Base-by-base conservation (phyloP, 169 alveolate genomes). In the Cytauxzoon felis region DNA sequence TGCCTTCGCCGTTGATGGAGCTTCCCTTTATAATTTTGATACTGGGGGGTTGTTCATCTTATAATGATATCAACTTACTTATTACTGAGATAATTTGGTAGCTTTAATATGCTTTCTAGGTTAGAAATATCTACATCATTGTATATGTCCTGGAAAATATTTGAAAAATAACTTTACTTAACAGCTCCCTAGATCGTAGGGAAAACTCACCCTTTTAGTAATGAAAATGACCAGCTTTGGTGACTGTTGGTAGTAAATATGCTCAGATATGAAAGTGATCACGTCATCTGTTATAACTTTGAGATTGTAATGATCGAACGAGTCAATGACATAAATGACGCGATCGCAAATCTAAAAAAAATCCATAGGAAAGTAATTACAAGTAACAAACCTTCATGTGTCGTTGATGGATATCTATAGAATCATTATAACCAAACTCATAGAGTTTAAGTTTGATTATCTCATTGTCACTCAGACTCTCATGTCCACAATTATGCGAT, bases 141-240 rank as follows among this genome's bases (percentile, higher is more conserved):
- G 56, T 43, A 59, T 16, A 59, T 43, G 34, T 59, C 69, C 69
- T 59, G 30, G 13, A 40, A 1, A 21, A 43, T 1, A 59, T 38
- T 38, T 13, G n/a, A 11, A 11, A 18, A 9, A 48, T 47, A 18
- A 59, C 7, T 47, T 26, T 9, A n/a, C n/a, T n/a, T n/a, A n/a
- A n/a, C n/a, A n/a, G n/a, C n/a, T n/a, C n/a, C n/a, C n/a, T n/a
- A n/a, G n/a, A n/a, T n/a, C n/a, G n/a, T n/a, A 26, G 27, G 5
- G 13, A 32, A 24, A 6, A 29, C 68, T 13, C 41, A 73, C 84
- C 63, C 53, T 50, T 63, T 73, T 73, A 16, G 68, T 65, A 47
- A 59, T 52, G 69, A 73, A 73, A 1, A 73, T 50, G 1, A 52
- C 84, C 33, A 64, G 65, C 18, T 73, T 73, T n/a, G 84, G 79